phyloP scores from a whole-genome alignment of 768 basidiomycete genomes.

The Cyclocybe aegerita region DNA sequence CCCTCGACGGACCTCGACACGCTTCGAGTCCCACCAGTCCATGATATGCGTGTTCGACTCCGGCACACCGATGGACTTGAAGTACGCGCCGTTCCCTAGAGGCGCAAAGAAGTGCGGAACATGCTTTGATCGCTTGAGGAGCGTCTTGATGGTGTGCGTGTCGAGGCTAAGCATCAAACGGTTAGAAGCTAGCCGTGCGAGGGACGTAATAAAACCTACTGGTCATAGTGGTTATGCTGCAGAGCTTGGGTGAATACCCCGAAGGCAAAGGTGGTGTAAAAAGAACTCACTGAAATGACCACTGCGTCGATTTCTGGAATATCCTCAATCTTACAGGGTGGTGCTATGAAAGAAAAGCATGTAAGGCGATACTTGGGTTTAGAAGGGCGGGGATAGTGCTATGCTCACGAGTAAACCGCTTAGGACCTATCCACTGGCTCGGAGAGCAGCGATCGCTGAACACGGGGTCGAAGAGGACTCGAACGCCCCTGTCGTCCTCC shows the following conservation, averaged over 20 bases:
- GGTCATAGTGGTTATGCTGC: slow-evolving; percentile 55
- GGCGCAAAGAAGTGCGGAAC: slow-evolving; percentile 58
- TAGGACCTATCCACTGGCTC: slow-evolving; percentile 42
- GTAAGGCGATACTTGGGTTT: background rate
- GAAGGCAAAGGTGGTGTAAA: background rate
- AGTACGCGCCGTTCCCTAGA: slow-evolving; percentile 47
- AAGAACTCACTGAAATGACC: slow-evolving; percentile 50
- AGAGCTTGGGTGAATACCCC: background rate
- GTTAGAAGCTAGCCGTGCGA: background rate
- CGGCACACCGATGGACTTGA: slow-evolving; percentile 39
- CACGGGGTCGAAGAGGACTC: slow-evolving; percentile 54
- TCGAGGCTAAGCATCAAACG: slow-evolving; percentile 36
- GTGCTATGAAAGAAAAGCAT: slow-evolving; percentile 24
- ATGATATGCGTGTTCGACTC: slow-evolving; percentile 44
- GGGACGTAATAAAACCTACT: slow-evolving; percentile 25
- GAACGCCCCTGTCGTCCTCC: slow-evolving; percentile 33
- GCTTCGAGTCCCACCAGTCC: slow-evolving; percentile 63
- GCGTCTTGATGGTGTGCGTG: slow-evolving; percentile 36
- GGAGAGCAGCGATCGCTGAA: slow-evolving; percentile 56
- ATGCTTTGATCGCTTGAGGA: slow-evolving; percentile 29
- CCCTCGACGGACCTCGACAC: slow-evolving; percentile 31
- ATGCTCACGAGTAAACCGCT: slow-evolving; percentile 46
- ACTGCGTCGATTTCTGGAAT: slow-evolving; percentile 64
- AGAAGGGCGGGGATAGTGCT: background rate
- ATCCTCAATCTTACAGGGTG: slow-evolving; percentile 51